A percentile compares a stretch with the other conserved stretches of the same genome.
Evolutionary conservation across 192 early-diverging fungal genomes (phyloP).

Genomic region (Backusella tarrabulga): DNA sequence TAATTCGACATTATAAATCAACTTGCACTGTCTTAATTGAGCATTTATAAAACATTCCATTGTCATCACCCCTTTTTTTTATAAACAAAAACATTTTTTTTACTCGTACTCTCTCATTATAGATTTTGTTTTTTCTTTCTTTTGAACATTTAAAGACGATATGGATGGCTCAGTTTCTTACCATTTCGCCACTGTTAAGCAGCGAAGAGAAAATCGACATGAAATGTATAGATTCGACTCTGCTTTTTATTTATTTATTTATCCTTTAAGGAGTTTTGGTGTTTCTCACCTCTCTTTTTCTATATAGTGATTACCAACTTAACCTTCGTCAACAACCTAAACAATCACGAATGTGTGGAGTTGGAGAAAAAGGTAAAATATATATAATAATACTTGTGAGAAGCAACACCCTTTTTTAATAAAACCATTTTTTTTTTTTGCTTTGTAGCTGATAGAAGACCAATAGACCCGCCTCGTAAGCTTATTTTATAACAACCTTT

Average conservation of each 20-base stretch:
- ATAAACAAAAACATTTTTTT: background rate
- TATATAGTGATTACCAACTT: slow-evolving; percentile 49
- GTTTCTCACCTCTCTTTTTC: slow-evolving; percentile 9
- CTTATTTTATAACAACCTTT: background rate
- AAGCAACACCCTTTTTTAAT: background rate
- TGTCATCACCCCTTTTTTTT: background rate
- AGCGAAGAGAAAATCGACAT: slow-evolving; percentile 41
- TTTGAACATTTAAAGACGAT: background rate
- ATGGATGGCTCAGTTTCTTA: slow-evolving; percentile 46
- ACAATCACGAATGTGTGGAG: slow-evolving; percentile 93
- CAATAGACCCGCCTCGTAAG: slow-evolving; percentile 74
- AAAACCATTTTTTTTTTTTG: background rate
- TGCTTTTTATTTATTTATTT: background rate
- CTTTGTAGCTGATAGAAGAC: slow-evolving; percentile 66
- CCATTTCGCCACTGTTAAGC: slow-evolving; percentile 45
- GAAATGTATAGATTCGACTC: slow-evolving; percentile 30
- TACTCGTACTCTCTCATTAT: background rate
- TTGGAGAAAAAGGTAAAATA: slow-evolving; percentile 83
- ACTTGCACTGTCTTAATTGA: background rate
- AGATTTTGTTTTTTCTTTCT: background rate
- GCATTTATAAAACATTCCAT: background rate
- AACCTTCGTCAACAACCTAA: slow-evolving; percentile 87
- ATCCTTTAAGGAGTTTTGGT: background rate
- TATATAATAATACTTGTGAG: background rate
- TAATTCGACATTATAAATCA: background rate